Conservation (phyloP, 2,329 filamentous ascomycete species). For the Exophiala oligosperma region DNA sequence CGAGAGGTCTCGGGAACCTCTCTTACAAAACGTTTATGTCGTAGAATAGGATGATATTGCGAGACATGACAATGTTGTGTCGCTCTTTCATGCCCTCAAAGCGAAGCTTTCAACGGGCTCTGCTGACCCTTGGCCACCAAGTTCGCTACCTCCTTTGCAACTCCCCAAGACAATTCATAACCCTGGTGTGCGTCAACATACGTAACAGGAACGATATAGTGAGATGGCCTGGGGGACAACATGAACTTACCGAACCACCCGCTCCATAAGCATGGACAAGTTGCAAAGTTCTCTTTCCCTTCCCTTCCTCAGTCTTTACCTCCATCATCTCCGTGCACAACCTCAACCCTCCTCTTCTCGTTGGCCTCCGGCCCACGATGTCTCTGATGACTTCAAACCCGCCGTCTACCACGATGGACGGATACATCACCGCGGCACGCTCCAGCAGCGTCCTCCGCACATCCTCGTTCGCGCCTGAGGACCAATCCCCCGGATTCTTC, state of each 20-base stretch:
- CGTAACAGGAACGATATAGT: too few species aligned
- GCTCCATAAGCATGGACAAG: conserved; percentile 59
- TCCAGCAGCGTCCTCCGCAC: conserved; percentile 50
- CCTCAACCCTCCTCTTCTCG: conserved; percentile 47
- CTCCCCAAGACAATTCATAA: conserved; percentile 60
- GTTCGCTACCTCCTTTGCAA: conserved; percentile 50
- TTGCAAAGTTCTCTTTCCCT: conserved; percentile 11
- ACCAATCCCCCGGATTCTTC: conserved; percentile 60
- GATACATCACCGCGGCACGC: conserved; percentile 43
- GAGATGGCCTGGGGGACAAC: too few species aligned
- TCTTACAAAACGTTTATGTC: too few species aligned
- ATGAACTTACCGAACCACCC: conserved; percentile 41
- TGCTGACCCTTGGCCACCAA: conserved; percentile 37
- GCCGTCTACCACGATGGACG: conserved; percentile 35
- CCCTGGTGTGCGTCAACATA: conserved; percentile 39
- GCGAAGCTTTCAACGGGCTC: not conserved
- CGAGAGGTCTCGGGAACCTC: too few species aligned
- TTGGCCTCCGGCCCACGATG: conserved; percentile 44
- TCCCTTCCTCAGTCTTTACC: conserved; percentile 16
- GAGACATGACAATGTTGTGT: too few species aligned
- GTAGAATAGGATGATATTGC: too few species aligned
- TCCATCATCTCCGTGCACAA: conserved; percentile 49
- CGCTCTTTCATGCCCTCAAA: not conserved
- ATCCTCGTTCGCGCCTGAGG: conserved; percentile 47
- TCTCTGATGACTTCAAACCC: conserved; percentile 44